Evolutionary conservation across 1,139 yeast genomes (phyloP), one percentile per base, ranked within the genome.

Genomic region (Zygosaccharomyces sapae): DNA sequence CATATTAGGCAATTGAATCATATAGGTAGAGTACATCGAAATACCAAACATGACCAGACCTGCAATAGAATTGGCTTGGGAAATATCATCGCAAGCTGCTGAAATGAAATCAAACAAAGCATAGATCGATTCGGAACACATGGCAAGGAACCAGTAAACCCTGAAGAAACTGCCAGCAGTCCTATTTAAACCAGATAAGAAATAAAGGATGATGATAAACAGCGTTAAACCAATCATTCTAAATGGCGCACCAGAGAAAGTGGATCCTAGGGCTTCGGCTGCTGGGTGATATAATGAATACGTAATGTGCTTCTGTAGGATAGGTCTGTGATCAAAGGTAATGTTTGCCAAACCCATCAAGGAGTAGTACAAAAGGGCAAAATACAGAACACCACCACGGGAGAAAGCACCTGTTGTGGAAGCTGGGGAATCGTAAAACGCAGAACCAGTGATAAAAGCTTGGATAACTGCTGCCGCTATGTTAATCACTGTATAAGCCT

Each of bases 91-190:
- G 45, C 71, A 68, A 39, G 69, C 55, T 4, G 76, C 65, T 35
- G 79, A 78, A 45, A 75, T 61, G 6, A 74, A 66, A 51, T 72
- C 65, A 63, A 77, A 74, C 52, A 77, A 54, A 36, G 70, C 60
- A 30, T 71, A 67, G 72, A 74, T 70, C 30, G 65, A 44, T 58
- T 66, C 64, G 16, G 70, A 62, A 47, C 63, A 63, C 27, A 70
- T 42, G 24, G 67, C 59, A 22, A 74, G 57, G 55, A 77, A 75
- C 45, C 77, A 62, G 36, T 72, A 56, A 48, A 72, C 71, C 33
- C 70, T 67, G 59, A 78, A 78, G 56, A 75, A 78, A 43, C 75
- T 70, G 30, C 77, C 80, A 1, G 79, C 77, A 22, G 71, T 72
- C 45, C 69, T 63, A 45, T 73, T 70, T 58, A 78, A 66, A 53